Evolutionary conservation across 768 basidiomycete species (phyloP), one percentile per base, ranked within the genome.

Genomic region (Scleroderma citrinum): DNA sequence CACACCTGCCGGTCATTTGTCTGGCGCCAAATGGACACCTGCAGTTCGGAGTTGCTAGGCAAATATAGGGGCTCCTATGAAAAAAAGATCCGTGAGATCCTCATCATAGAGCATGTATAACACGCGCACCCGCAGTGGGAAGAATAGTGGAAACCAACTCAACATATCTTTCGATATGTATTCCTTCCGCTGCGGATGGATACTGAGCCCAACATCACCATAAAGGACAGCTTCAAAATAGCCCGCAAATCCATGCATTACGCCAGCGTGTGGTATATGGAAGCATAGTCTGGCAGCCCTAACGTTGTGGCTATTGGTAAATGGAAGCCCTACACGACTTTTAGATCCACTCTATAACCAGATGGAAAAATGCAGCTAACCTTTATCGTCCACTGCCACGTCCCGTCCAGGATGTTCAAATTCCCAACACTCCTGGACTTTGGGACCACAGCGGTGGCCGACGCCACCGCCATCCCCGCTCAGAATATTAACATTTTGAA

Each of bases 101-200:
- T 40, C 34, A 21, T n/a, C 5, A 26, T 17, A 37, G 45, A 20
- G 17, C 32, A 53, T 41, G 47, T 12, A 46, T n/a, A 19, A 47
- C 50, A 51, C 8, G 65, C 80, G 26, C 51, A 87, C 93, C 68
- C 83, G 87, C 63, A 98, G 81, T 2, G 96, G 96, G 69, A 99
- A 95, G 70, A 92, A 96, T 17, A 97, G 69, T 0, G 96, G 96
- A 71, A 99, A 99, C 96, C 96, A 99, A 62, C 94, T 97, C 59
- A 98, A 74, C 96, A 99, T 99, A 57, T 98, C 86, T 58, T 90
- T 93, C 7, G 92, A 93, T 47, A 94, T 76, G 40, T 80, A 75
- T 23, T 91, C 86, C 62, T 87, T 91, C 42, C 85, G 81, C 46
- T 88, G 80, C 0, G 96, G 96, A 62, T 98, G 95, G 36, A 96